These are phyloP conservation scores for Scytalidium sp. DNA, from an alignment of 2,329 filamentous ascomycete species.

Conservation along the genomic window DNA sequence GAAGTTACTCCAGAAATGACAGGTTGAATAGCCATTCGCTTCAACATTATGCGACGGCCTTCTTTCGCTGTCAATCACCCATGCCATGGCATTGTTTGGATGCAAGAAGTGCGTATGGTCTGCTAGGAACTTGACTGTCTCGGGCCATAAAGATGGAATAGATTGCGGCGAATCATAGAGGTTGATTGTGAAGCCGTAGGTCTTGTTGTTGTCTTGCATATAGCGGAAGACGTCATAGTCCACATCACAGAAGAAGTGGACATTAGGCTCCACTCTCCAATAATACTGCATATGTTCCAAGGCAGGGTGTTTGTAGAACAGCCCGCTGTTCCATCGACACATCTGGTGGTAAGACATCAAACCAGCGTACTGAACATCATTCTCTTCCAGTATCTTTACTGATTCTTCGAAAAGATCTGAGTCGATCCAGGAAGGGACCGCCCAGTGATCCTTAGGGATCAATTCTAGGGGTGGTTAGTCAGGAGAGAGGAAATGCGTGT, in stretches of 20 bases:
- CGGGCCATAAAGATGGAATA: conserved; percentile 89
- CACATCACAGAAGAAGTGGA: conserved; percentile 98
- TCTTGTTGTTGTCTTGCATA: conserved; percentile 98
- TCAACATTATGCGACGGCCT: conserved; percentile 76
- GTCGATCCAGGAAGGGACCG: conserved; percentile 88
- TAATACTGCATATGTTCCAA: conserved; percentile 83
- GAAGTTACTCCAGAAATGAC: conserved; percentile 99
- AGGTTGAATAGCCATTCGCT: conserved; percentile 93
- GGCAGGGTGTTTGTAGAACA: conserved; percentile 96
- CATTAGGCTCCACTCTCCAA: conserved; percentile 98
- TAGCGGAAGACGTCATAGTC: conserved; percentile 98
- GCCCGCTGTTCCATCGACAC: conserved; percentile 97
- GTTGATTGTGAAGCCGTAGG: conserved; percentile 97
- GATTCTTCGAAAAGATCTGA: conserved; percentile 82
- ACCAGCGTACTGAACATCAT: conserved; percentile 85
- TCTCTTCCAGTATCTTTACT: conserved; percentile 74
- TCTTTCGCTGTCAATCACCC: conserved; percentile 75
- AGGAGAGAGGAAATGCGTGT: background rate
- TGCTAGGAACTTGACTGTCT: conserved; percentile 85
- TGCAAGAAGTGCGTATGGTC: conserved; percentile 80
- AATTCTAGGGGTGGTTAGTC: conserved; percentile 53
- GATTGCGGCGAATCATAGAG: conserved; percentile 89
- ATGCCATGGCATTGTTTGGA: conserved; percentile 80
- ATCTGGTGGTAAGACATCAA: conserved; percentile 96
- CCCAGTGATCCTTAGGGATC: conserved; percentile 95